Evolutionary conservation across 148 eudicot species (phyloP), one percentile per base, ranked within the genome.

Genomic region (Silene latifolia): DNA sequence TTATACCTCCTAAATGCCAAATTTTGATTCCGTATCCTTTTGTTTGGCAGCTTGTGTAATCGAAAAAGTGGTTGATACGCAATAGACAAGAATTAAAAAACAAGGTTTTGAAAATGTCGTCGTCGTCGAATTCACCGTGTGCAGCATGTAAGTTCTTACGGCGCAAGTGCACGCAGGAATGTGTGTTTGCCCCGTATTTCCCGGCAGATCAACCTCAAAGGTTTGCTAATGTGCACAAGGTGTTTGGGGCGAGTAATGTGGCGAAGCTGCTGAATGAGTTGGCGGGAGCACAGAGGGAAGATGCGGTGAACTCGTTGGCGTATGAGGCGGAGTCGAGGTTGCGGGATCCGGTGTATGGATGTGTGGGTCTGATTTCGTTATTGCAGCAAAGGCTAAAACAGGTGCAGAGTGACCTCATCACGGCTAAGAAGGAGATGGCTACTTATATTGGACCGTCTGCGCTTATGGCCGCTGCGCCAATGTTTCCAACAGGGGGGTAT

Each of bases 81-180:
- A n/a, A 23, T 0, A 15, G 4, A 8, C 8, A 48, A 15, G 4
- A 1, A 0, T 14, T 5, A 24, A 21, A 18, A n/a, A 1, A 42
- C 4, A 39, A 25, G 63, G 21, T 17, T 39, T 39, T 8, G 9
- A 20, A 47, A 13, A 88, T 85, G 89, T 87, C 96, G 23, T n/a
- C n/a, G n/a, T 89, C 96, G 7, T 83, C 93, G 7, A 90, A 81
- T 81, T 90, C 96, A 3, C 98, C 98, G 25, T 93, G 98, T 66
- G 98, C 98, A 0, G 98, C 96, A 27, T 93, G 98, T 83, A 93
- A 90, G 78, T 89, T 87, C 14, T 86, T 86, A 9, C 80, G 98
- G 27, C 80, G 98, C 61, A 93, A 90, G 70, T 93, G 98, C 85
- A 86, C 90, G 2, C 92, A 80, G 67, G 98, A 93, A 32, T 93